Conservation (phyloP, 2,329 filamentous ascomycete genomes). For the Purpureocillium lavendulum region DNA sequence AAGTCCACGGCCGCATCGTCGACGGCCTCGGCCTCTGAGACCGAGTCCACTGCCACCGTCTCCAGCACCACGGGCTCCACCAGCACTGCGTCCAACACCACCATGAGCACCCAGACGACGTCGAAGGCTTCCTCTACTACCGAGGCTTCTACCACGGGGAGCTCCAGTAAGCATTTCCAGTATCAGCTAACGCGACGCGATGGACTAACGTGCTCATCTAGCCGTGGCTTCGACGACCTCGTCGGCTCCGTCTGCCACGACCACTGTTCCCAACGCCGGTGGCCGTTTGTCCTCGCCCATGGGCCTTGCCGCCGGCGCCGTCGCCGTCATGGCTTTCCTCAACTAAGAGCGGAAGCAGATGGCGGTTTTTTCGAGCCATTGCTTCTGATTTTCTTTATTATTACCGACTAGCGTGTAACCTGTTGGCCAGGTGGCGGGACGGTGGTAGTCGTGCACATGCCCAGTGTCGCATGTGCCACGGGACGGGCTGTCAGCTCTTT, state of each 20-base stretch:
- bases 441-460: no score
- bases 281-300: slow-evolving; percentile 20
- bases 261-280: slow-evolving; percentile 20
- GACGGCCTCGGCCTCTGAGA: neutral
- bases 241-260: slow-evolving; percentile 4
- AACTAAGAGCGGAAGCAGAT: slow-evolving; percentile 12
- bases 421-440: no score
- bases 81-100: neutral
- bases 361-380: neutral
- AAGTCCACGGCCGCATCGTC: neutral
- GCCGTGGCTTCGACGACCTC: no score
- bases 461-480: no score
- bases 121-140: slow-evolving; percentile 3
- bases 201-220: slow-evolving; percentile 2
- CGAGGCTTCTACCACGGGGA: slow-evolving; percentile 2
- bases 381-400: neutral
- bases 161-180: slow-evolving; percentile 1
- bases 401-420: neutral
- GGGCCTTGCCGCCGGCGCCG: slow-evolving; percentile 23
- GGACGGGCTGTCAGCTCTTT: no score
- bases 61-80: slow-evolving; percentile 1
- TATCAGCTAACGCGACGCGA: no score
- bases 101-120: slow-evolving; percentile 1
- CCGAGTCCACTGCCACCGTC: neutral
- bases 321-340: slow-evolving; percentile 24